Evolutionary conservation across 345 rosid species (phyloP), one percentile per base, ranked within the genome.

Genomic region (Citrus glauca): DNA sequence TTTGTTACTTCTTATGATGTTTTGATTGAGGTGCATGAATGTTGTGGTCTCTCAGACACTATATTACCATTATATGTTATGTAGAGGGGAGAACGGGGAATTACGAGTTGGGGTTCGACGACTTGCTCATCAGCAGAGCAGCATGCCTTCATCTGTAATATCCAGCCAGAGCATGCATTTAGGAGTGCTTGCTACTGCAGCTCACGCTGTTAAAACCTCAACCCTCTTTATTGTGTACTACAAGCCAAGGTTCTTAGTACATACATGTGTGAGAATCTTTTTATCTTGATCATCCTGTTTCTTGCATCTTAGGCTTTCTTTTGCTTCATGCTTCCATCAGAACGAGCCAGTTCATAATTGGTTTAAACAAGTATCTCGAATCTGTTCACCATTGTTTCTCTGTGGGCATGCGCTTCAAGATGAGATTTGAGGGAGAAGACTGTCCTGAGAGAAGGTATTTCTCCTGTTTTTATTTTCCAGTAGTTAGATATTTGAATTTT

Each of bases 381-480:
- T 85, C 93, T 2, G 85, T 86, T 55, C 86, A 84, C 37, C 66
- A 86, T 53, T 83, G 82, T 2, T 88, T 85, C 80, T 38, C 85
- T 72, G 77, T 86, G 37, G 95, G 97, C 50, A 87, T 82, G 90
- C 90, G 95, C 63, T 91, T 87, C 83, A 90, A 91, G 85, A 91
- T 90, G 94, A 90, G 89, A 85, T 92, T 92, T 78, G 97, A 92
- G 82, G 97, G 91, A 66, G 93, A 92, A 81, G 97, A 90, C 55
- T 87, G 88, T 82, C 89, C 93, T 67, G 97, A 90, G 83, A 90
- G 88, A 81, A 85, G 89, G 97, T 90, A 79, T 11, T 20, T 67
- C 67, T 48, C 22, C 5, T 13, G 9, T 19, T n/a, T 25, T 5
- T 37, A 11, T 35, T 22, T 55, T 32, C 30, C 40, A 6, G 8